phyloP scores from a whole-genome alignment of 345 rosid species.

The Citrus australasica region DNA sequence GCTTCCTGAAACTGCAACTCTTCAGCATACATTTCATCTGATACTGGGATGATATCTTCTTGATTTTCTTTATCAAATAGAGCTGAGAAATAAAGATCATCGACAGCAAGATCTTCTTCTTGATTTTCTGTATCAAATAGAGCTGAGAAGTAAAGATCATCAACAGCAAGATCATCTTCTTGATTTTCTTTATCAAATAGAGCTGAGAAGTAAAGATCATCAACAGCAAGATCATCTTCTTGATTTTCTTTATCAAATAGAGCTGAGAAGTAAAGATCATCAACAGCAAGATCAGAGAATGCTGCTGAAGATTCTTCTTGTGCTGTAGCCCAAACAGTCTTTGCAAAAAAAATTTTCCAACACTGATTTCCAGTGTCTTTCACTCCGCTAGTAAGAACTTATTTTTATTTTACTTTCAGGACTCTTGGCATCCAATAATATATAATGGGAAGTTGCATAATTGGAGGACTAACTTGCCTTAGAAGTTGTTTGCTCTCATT shows the following conservation, averaged over 20 bases:
- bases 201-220: no score
- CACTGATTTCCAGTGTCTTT: neutral
- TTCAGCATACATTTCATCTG: slow-evolving; percentile 26
- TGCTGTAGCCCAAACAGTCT: neutral
- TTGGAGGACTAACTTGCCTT: neutral
- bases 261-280: no score
- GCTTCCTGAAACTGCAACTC: slow-evolving; percentile 33
- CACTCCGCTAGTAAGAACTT: neutral
- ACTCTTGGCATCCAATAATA: neutral
- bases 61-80: slow-evolving; percentile 1
- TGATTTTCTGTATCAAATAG: no score
- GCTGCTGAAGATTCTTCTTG: neutral
- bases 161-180: no score
- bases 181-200: no score
- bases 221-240: no score
- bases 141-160: no score
- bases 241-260: no score
- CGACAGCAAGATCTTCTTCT: slow-evolving; percentile 4
- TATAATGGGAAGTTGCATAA: neutral
- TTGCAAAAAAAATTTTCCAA: neutral
- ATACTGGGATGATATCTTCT: slow-evolving; percentile 8
- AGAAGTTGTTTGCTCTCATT: neutral
- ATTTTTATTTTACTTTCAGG: neutral
- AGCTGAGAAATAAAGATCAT: slow-evolving; percentile 25
- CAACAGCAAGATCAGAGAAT: neutral